Percentiles rank a stretch among this genome's conserved stretches.
These are phyloP conservation scores for Podila epicladia DNA, from an alignment of 192 early-diverging fungal genomes.

Conservation along the genomic window DNA sequence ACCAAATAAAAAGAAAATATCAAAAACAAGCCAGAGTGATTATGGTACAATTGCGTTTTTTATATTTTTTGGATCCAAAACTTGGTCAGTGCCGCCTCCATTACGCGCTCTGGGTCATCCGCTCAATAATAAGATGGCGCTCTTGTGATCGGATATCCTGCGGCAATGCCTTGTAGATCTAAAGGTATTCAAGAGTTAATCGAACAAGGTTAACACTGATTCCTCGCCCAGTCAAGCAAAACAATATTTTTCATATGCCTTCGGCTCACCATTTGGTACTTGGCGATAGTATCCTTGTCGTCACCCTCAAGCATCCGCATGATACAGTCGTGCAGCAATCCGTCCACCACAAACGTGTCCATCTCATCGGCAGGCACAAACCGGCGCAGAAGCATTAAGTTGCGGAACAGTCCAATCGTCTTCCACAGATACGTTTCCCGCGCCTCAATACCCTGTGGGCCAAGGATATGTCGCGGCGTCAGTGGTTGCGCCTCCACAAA, in stretches of 20 bases:
- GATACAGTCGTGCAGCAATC: constrained; percentile 46
- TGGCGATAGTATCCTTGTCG: constrained; percentile 39
- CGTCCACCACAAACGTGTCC: constrained; percentile 32
- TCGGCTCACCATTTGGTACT: constrained; percentile 36
- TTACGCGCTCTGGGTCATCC: constrained; percentile 30
- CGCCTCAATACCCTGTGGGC: constrained; percentile 12
- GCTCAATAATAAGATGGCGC: constrained; percentile 25
- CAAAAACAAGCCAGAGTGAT: background rate
- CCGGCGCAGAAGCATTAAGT: constrained; percentile 37
- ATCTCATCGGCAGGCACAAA: constrained; percentile 25
- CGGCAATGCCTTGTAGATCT: constrained; percentile 44
- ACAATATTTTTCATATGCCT: too few species aligned
- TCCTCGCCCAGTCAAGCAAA: background rate
- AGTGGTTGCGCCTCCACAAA: constrained; percentile 42
- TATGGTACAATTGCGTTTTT: background rate
- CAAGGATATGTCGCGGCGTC: constrained; percentile 39
- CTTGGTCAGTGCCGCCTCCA: background rate
- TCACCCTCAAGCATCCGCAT: constrained; percentile 41
- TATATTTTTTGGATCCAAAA: background rate
- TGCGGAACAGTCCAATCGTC: constrained; percentile 38
- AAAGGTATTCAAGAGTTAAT: background rate
- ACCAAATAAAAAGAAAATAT: background rate
- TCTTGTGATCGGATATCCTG: constrained; percentile 43
- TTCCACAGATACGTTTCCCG: constrained; percentile 39
- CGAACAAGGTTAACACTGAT: constrained; percentile 1